Percentiles rank a stretch among this genome's conserved stretches.
Conservation (phyloP, 2,329 filamentous ascomycete species). For the Stagonosporopsis tanaceti region DNA sequence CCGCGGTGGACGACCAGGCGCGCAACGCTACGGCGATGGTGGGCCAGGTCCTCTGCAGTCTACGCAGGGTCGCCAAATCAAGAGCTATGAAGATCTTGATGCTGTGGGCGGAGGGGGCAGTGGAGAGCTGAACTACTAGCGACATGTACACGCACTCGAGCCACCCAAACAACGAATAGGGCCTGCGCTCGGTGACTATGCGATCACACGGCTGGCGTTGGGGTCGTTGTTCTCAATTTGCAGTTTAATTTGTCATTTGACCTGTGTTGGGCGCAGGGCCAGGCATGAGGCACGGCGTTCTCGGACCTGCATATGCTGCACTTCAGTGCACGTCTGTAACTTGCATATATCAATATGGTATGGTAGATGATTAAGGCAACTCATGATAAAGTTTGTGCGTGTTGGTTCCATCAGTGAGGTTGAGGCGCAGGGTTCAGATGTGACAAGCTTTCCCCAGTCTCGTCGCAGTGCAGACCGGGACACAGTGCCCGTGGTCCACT, state of each 20-base stretch:
- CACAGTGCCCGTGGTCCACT: conserved; percentile 9
- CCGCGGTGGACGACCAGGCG: conserved; percentile 55
- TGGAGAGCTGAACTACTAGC: conserved; percentile 87
- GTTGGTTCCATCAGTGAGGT: not conserved
- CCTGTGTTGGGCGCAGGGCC: conserved; percentile 7
- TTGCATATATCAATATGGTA: not conserved
- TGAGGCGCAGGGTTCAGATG: not conserved
- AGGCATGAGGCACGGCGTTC: conserved; percentile 17
- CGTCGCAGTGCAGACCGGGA: conserved; percentile 3
- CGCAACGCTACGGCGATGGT: conserved; percentile 78
- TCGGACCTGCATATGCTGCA: conserved; percentile 11
- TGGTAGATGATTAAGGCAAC: conserved; percentile 1
- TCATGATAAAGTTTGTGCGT: not conserved
- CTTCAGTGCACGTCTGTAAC: conserved; percentile 11
- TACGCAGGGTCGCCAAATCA: conserved; percentile 88
- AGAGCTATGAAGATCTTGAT: conserved; percentile 97
- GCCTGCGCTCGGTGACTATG: conserved; percentile 15
- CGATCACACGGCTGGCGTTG: conserved; percentile 29
- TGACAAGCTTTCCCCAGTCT: conserved; percentile 6
- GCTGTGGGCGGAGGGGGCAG: conserved; percentile 70
- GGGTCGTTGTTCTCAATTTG: conserved; percentile 17
- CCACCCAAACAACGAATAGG: not conserved
- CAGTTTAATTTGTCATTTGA: conserved; percentile 24
- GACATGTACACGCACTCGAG: not conserved
- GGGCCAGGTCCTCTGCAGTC: conserved; percentile 86